These are phyloP conservation scores for Tieghemostelium lacteum DNA, from an alignment of 78 protist species.

Conservation along the genomic window DNA sequence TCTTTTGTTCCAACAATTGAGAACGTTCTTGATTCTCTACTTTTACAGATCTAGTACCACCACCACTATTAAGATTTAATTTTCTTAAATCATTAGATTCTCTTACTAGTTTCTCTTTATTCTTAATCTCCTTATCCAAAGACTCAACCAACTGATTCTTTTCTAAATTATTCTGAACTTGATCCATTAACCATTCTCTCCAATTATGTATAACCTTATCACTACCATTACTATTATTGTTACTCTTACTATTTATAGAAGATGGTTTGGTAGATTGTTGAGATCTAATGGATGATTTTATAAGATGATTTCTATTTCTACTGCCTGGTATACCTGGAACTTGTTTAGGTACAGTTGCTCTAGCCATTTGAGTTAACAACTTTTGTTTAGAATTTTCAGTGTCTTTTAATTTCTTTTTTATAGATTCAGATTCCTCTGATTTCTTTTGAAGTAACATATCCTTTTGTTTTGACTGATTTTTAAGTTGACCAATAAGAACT, in stretches of 20 bases:
- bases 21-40: constrained; percentile 66
- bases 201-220: constrained; percentile 24
- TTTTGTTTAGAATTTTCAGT: constrained; percentile 33
- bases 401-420: constrained; percentile 67
- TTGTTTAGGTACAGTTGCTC: neutral
- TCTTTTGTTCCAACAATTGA: constrained; percentile 29
- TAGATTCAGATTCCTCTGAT: constrained; percentile 57
- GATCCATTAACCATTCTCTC: constrained; percentile 73
- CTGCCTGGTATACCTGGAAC: neutral
- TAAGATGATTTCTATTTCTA: neutral
- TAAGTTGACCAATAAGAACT: constrained; percentile 53
- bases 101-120: constrained; percentile 35
- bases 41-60: neutral
- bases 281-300: neutral
- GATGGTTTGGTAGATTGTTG: neutral
- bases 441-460: constrained; percentile 67
- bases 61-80: neutral
- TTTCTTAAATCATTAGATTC: constrained; percentile 51
- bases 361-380: neutral
- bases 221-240: neutral
- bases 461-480: constrained; percentile 64
- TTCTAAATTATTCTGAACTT: constrained; percentile 46
- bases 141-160: constrained; percentile 50
- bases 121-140: constrained; percentile 5
- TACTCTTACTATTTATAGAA: neutral